Evolutionary conservation across 2,329 filamentous ascomycete species (phyloP), one percentile per base, ranked within the genome.

Genomic region (Cladosporium sphaerospermum): DNA sequence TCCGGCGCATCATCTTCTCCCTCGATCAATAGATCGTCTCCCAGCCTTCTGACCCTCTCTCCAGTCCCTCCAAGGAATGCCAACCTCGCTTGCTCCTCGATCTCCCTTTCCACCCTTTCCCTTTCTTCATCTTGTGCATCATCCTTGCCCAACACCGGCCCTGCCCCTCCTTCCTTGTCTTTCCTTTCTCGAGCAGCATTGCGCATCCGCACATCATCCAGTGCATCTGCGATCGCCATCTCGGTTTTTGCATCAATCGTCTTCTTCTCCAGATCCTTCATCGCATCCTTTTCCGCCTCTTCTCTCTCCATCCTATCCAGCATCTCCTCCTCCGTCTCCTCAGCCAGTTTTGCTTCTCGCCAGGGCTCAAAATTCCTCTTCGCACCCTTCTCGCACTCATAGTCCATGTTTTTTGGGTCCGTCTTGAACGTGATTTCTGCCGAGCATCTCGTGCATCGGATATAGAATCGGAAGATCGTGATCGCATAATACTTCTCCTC

Each of bases 361-460:
- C 93, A 99, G 0, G 88, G 86, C 70, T 99, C 93, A 58, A 93
- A 93, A 69, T 96, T 97, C 42, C 93, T 80, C 72, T 92, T 89
- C 4, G 92, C 93, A 13, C 93, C 92, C 46, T 80, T 79, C 69
- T 95, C 81, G 71, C 81, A 84, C 45, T 78, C 82, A 67, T 96
- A 99, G 68, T 97, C 92, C 78, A 90, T 89, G 65, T 91, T 91
- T 70, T 95, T 95, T 0, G 93, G 93, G 62, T 99, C 93, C 0
- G 93, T 97, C 59, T 88, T 86, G 75, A 97, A 95, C 0, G 88
- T 90, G 61, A 97, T 96, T 66, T 96, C 89, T 41, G 81, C 84
- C 41, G 79, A 84, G 72, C 92, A 96, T 45, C 89, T 76, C 33
- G 91, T 95, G 72, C 92, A 96, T 7, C 89, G 81, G 55, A 70